These are phyloP conservation scores for Phialophora expanda DNA, from an alignment of 2,329 filamentous ascomycete genomes.

Conservation along the genomic window DNA sequence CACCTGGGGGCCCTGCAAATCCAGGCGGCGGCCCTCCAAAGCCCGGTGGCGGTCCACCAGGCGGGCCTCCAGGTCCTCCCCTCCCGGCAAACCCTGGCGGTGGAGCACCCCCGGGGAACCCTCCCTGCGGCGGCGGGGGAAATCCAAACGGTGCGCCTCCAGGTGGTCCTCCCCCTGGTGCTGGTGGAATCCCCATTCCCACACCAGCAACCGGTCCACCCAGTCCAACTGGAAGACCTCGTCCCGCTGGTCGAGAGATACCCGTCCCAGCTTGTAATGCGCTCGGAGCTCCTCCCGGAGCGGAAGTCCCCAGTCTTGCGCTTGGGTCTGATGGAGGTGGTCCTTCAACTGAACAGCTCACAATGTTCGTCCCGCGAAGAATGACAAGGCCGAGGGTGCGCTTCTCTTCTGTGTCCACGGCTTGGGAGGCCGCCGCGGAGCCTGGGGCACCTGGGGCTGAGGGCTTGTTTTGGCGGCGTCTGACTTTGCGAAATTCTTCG, in stretches of 20 bases:
- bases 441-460: conserved; percentile 64
- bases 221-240: conserved; percentile 80
- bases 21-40: conserved; percentile 54
- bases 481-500: conserved; percentile 93
- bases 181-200: conserved; percentile 69
- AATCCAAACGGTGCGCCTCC: conserved; percentile 60
- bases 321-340: conserved; percentile 93
- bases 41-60: conserved; percentile 51
- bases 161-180: conserved; percentile 59
- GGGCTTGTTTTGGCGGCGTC: conserved; percentile 79
- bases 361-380: conserved; percentile 89
- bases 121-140: conserved; percentile 58
- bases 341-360: conserved; percentile 93
- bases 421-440: conserved; percentile 61
- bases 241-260: conserved; percentile 86
- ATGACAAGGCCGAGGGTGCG: conserved; percentile 95
- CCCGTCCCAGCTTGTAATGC: conserved; percentile 83
- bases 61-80: conserved; percentile 25
- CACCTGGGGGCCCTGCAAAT: conserved; percentile 32
- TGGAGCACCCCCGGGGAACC: conserved; percentile 40
- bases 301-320: conserved; percentile 79
- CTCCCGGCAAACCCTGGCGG: conserved; percentile 29
- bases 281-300: conserved; percentile 64
- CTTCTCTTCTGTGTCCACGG: conserved; percentile 91
- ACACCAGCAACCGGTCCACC: conserved; percentile 89